A percentile compares a stretch with the other conserved stretches of the same genome.
phyloP scores from a whole-genome alignment of 768 basidiomycete genomes.

The Xerocomellus intermedius region DNA sequence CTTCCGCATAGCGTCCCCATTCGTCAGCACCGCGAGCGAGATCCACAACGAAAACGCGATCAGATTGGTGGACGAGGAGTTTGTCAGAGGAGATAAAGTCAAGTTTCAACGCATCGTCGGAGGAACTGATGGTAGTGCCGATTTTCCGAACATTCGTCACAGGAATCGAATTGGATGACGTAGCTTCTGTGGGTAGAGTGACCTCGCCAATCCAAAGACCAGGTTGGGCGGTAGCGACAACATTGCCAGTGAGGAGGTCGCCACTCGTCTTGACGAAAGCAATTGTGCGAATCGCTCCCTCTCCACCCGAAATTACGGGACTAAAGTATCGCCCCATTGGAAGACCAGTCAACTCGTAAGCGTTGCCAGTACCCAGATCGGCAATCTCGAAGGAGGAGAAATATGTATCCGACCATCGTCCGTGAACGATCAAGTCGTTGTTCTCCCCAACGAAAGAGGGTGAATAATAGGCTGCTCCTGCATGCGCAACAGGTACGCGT shows the following conservation, averaged over 20 bases:
- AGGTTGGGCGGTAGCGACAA: slow-evolving; percentile 60
- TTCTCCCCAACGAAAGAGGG: slow-evolving; percentile 52
- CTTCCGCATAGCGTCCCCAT: slow-evolving; percentile 46
- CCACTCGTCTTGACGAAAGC: slow-evolving; percentile 67
- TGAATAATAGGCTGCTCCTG: slow-evolving; percentile 57
- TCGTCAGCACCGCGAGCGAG: slow-evolving; percentile 45
- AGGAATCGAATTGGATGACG: slow-evolving; percentile 29
- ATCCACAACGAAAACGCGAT: slow-evolving; percentile 49
- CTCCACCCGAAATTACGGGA: slow-evolving; percentile 48
- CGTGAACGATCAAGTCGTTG: slow-evolving; percentile 53
- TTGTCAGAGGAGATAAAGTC: slow-evolving; percentile 56
- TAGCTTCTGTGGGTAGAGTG: slow-evolving; percentile 40
- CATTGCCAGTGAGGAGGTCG: slow-evolving; percentile 56
- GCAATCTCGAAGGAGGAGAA: slow-evolving; percentile 69
- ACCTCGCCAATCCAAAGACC: slow-evolving; percentile 68
- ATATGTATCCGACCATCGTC: slow-evolving; percentile 62
- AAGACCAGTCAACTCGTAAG: slow-evolving; percentile 52
- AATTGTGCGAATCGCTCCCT: slow-evolving; percentile 44
- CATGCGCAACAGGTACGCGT: slow-evolving; percentile 46
- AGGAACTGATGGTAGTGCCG: slow-evolving; percentile 46
- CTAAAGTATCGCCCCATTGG: slow-evolving; percentile 67
- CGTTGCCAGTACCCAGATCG: slow-evolving; percentile 42
- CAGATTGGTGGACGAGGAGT: slow-evolving; percentile 59
- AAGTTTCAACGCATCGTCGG: slow-evolving; percentile 45
- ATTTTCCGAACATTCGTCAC: slow-evolving; percentile 52